Base-by-base conservation (phyloP, 176 grass and related monocot species). In the Melocanna baccifera region DNA sequence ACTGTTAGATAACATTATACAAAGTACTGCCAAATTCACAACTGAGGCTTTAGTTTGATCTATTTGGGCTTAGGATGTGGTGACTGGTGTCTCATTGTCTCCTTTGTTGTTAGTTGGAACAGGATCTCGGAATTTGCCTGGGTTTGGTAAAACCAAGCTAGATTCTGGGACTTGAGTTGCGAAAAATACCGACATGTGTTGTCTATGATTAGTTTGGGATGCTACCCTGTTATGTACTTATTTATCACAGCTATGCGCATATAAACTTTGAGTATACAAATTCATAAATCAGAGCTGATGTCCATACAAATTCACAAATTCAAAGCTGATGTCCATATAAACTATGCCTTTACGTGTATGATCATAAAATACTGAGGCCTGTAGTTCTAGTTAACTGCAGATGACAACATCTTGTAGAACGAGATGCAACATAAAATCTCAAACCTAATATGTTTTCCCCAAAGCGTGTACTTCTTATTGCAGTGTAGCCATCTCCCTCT, bases 121-220 rank as follows among this genome's bases (percentile, higher is more conserved):
- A 45, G 14, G 61, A 40, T 62, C 18, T 67, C 2, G 8, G 14
- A 81, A 26, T 58, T 37, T 82, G 37, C 28, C 36, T 37, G 45
- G 5, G 34, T 62, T 86, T 86, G 62, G n/a, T 30, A 36, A 65
- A 50, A 83, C 74, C 25, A 73, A 69, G 41, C 70, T 75, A 67
- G 18, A 37, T 47, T 85, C 18, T 46, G 66, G 12, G 18, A 53
- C n/a, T 69, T 29, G 20, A 77, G 40, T 19, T 69, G 18, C 29
- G 40, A 56, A n/a, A 30, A 28, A 42, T 22, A 4, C 61, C 26
- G 1, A 12, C 7, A 81, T 36, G 41, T 43, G 5, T 56, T 43
- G 19, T 43, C 23, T 13, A 46, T 13, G 22, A 26, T 75, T 26
- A 53, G 13, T 75, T 12, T 67, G 34, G 32, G 15, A 52, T 6